Conservation (phyloP, 129 eudicot species). For the Tagetes patula region DNA sequence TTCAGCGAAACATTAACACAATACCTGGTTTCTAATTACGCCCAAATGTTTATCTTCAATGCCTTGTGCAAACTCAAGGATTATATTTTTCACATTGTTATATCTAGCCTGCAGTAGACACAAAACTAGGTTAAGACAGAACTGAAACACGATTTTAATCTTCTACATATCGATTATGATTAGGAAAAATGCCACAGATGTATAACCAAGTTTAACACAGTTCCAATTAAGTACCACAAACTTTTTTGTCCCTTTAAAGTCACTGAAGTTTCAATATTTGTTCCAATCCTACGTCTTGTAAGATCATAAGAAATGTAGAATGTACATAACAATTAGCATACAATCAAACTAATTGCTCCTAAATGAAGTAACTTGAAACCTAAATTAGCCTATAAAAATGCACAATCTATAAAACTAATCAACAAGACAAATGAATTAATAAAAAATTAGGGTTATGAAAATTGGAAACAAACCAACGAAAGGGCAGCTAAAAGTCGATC, state of each 20-base stretch:
- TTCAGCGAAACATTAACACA: neutral
- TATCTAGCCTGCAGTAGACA: slow-evolving; percentile 67
- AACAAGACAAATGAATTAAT: neutral
- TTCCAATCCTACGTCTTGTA: too few relatives aligned
- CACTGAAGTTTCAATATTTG: too few relatives aligned
- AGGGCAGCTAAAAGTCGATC: slow-evolving; percentile 83
- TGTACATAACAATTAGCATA: neutral
- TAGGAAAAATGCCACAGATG: too few relatives aligned
- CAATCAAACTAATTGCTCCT: neutral
- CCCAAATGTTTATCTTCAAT: slow-evolving; percentile 77
- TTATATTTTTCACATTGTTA: slow-evolving; percentile 69
- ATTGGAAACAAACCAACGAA: slow-evolving; percentile 66
- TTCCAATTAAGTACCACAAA: too few relatives aligned
- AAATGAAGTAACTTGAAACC: slow-evolving; percentile 7
- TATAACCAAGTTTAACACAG: too few relatives aligned
- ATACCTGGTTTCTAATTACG: slow-evolving; percentile 61
- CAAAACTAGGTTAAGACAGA: neutral
- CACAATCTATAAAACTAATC: neutral
- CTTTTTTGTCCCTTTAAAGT: too few relatives aligned
- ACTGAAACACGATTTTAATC: slow-evolving; percentile 4
- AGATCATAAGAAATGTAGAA: too few relatives aligned
- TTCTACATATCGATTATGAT: neutral
- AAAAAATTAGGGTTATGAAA: slow-evolving; percentile 10
- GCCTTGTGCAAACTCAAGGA: slow-evolving; percentile 90
- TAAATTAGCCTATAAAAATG: neutral